A percentile compares a stretch with the other conserved stretches of the same genome.
Evolutionary conservation across 2,329 filamentous ascomycete genomes (phyloP).

Genomic region (Ophiostoma perfectum): DNA sequence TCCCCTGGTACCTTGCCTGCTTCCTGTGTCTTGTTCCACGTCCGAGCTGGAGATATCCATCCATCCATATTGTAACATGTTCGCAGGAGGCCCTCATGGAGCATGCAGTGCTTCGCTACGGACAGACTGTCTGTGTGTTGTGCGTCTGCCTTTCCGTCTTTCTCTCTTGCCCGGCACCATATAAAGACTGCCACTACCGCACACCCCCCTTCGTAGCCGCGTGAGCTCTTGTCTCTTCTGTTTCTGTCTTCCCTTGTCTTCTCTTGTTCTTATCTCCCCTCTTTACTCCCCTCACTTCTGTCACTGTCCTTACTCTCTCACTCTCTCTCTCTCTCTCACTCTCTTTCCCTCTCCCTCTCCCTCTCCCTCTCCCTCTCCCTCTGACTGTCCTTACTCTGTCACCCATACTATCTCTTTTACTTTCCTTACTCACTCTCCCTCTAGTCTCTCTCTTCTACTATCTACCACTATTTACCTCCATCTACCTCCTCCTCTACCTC

Average conservation of each 20-base stretch:
- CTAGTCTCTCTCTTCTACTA: too few species aligned
- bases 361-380: neutral
- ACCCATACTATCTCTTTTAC: neutral
- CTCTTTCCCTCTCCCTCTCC: neutral
- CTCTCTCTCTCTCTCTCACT: neutral
- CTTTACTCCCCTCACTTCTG: neutral
- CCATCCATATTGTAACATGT: conserved; percentile 7
- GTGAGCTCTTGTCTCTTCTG: neutral
- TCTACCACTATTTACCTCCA: too few species aligned
- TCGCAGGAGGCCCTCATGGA: neutral
- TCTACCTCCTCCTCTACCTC: neutral
- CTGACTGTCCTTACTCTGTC: neutral
- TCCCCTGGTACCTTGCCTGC: neutral
- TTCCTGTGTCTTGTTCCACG: conserved; percentile 8
- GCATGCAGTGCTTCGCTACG: neutral
- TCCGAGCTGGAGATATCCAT: conserved; percentile 10
- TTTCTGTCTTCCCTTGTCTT: neutral
- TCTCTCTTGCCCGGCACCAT: neutral
- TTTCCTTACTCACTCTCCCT: too few species aligned
- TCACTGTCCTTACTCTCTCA: neutral
- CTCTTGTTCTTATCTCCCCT: neutral
- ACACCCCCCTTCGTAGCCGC: conserved; percentile 5
- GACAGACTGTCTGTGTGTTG: neutral
- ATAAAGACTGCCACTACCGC: conserved; percentile 2
- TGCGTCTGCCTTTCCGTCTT: neutral